phyloP scores from a whole-genome alignment of 1,284 basidiomycete genomes.

The Taiwanofungus camphoratus region DNA sequence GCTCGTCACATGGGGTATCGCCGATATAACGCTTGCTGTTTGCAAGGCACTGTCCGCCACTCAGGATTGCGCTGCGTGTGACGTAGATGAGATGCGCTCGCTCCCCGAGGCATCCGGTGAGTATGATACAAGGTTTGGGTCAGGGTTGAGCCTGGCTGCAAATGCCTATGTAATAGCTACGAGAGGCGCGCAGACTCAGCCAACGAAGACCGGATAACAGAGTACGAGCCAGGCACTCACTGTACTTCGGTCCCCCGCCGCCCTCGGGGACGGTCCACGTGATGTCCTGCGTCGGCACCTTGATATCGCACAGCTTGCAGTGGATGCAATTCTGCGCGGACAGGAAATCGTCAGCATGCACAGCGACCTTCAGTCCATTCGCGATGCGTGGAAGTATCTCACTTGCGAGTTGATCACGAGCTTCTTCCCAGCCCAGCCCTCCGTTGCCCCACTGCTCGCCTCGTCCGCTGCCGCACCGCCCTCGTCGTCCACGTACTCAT shows the following conservation, averaged over 20 bases:
- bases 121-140: too few relatives aligned
- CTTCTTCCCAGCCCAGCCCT: slow-evolving; percentile 73
- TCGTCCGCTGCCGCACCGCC: slow-evolving; percentile 17
- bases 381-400: slow-evolving; percentile 15
- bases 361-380: slow-evolving; percentile 6
- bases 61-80: too few relatives aligned
- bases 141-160: too few relatives aligned
- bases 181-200: too few relatives aligned
- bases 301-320: slow-evolving; percentile 93
- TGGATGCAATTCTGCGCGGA: slow-evolving; percentile 74
- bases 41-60: too few relatives aligned
- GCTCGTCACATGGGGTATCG: too few relatives aligned
- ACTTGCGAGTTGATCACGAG: slow-evolving; percentile 96
- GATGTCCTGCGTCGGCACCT: slow-evolving; percentile 90
- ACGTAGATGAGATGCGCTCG: too few relatives aligned
- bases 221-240: slow-evolving; percentile 39
- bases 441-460: slow-evolving; percentile 25
- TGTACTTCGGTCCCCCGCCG: slow-evolving; percentile 91
- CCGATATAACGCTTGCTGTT: too few relatives aligned
- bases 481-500: slow-evolving; percentile 90
- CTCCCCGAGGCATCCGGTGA: too few relatives aligned
- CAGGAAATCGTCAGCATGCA: slow-evolving; percentile 1
- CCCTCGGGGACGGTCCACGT: slow-evolving; percentile 94
- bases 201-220: too few relatives aligned
- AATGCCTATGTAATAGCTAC: too few relatives aligned